Conservation (phyloP, 2,329 filamentous ascomycete species). For the Ophiostoma novo-ulmi region DNA sequence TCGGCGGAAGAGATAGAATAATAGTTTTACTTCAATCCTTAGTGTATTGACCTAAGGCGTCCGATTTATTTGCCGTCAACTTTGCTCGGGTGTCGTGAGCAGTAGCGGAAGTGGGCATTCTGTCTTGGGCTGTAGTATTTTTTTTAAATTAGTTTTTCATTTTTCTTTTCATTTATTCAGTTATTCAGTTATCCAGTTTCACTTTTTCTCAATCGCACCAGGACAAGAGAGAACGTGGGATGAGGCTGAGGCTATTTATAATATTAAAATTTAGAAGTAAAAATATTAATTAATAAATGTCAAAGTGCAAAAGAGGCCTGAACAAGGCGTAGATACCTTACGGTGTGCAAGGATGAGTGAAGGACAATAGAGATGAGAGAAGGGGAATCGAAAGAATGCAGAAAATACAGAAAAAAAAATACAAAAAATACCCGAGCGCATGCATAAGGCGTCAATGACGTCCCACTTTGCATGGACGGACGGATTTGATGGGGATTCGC, state of each 20-base stretch:
- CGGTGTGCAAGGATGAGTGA: not conserved
- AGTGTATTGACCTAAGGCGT: too few species aligned
- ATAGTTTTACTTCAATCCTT: too few species aligned
- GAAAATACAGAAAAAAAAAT: not conserved
- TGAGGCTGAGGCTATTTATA: not conserved
- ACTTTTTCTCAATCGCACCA: not conserved
- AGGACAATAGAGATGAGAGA: not conserved
- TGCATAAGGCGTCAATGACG: conserved; percentile 10
- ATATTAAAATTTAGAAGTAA: not conserved
- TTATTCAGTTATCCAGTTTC: not conserved
- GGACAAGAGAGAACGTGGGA: not conserved
- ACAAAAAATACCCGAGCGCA: not conserved
- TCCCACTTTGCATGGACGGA: conserved; percentile 12
- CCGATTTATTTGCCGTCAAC: not conserved
- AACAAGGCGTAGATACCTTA: not conserved
- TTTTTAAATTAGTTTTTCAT: too few species aligned
- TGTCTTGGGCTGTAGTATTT: too few species aligned
- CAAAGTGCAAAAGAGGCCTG: not conserved
- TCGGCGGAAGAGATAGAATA: not conserved
- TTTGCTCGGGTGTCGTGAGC: conserved; percentile 1
- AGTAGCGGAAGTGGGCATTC: not conserved
- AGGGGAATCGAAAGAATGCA: not conserved
- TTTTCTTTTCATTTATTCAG: not conserved
- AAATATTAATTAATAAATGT: not conserved
- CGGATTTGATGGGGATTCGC: conserved; percentile 15